These are phyloP conservation scores for Allium sativum DNA, from an alignment of 106 monocot genomes.

Conservation along the genomic window DNA sequence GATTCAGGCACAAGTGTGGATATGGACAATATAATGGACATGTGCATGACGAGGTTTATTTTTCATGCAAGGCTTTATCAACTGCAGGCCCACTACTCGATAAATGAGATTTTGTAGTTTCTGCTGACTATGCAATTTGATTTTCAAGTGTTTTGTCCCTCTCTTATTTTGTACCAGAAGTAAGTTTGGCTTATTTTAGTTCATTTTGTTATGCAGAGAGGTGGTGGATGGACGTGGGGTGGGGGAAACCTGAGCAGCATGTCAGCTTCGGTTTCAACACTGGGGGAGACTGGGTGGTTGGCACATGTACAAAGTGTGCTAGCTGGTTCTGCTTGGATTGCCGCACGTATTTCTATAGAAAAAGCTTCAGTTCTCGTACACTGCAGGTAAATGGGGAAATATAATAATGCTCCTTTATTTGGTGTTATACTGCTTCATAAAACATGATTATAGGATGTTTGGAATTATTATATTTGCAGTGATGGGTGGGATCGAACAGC, in stretches of 20 bases:
- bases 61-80: not conserved
- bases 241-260: slow-evolving; percentile 91
- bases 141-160: not conserved
- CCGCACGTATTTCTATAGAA: slow-evolving; percentile 79
- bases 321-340: slow-evolving; percentile 97
- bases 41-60: not conserved
- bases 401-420: no score
- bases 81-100: no score
- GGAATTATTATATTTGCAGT: slow-evolving; percentile 20
- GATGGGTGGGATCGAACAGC: slow-evolving; percentile 99
- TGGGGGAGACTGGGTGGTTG: slow-evolving; percentile 88
- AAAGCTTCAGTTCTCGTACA: slow-evolving; percentile 92
- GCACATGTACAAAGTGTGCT: slow-evolving; percentile 86
- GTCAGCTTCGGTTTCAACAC: slow-evolving; percentile 86
- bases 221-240: slow-evolving; percentile 90
- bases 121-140: not conserved
- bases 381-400: slow-evolving; percentile 52
- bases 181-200: not conserved
- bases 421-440: no score
- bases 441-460: no score
- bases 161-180: not conserved
- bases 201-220: slow-evolving; percentile 37
- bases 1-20: not conserved
- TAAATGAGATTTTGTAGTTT: no score
- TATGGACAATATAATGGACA: not conserved